Conservation (phyloP, 2,329 filamentous ascomycete genomes). For the Fusarium chaquense region DNA sequence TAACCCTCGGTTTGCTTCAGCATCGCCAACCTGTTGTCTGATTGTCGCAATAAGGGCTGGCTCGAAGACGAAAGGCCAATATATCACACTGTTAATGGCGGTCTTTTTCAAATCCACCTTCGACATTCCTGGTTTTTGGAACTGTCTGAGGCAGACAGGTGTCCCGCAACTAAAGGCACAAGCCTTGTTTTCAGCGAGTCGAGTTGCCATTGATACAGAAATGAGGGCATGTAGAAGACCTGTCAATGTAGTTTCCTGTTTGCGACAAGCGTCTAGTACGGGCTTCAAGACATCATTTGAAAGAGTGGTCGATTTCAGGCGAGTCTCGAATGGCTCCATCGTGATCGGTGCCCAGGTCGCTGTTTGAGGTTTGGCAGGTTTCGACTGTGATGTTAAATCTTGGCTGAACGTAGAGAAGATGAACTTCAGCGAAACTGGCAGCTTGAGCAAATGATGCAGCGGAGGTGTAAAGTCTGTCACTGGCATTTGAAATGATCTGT, state of each 20-base stretch:
- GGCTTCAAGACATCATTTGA: background rate
- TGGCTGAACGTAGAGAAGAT: background rate
- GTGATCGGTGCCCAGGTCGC: slow-evolving; percentile 22
- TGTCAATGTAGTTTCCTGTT: slow-evolving; percentile 16
- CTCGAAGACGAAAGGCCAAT: slow-evolving; percentile 10
- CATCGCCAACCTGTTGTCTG: background rate
- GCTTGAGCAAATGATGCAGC: slow-evolving; percentile 5
- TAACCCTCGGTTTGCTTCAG: background rate
- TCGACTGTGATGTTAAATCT: background rate
- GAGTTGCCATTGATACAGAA: slow-evolving; percentile 9
- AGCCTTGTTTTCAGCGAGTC: background rate
- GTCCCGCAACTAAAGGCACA: slow-evolving; percentile 11
- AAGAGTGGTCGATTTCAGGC: background rate
- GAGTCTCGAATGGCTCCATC: background rate
- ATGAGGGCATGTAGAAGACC: slow-evolving; percentile 9
- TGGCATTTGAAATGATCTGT: slow-evolving; percentile 15
- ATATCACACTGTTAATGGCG: slow-evolving; percentile 1
- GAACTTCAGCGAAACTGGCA: background rate
- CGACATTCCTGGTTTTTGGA: background rate
- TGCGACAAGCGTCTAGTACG: slow-evolving; percentile 2
- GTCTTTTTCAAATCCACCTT: slow-evolving; percentile 10
- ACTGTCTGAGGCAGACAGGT: slow-evolving; percentile 20
- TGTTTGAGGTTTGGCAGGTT: background rate
- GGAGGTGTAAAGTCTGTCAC: background rate
- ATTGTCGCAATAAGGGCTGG: background rate